Percentiles rank a stretch among this genome's conserved stretches.
Evolutionary conservation across 2,329 filamentous ascomycete genomes (phyloP).

Genomic region (Didymosphaeria variabile): DNA sequence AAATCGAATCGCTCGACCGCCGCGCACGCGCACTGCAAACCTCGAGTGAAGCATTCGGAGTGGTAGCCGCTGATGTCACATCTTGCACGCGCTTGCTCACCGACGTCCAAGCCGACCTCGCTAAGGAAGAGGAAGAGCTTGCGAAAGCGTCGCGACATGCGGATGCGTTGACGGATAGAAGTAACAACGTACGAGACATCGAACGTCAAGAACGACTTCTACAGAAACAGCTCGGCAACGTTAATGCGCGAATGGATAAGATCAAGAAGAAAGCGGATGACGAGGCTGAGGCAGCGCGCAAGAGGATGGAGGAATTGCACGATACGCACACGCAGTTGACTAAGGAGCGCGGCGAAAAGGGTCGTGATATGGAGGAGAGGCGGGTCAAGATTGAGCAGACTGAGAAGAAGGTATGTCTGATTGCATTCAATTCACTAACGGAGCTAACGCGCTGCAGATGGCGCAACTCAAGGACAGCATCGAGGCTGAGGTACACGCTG

Average conservation of each 20-base stretch:
- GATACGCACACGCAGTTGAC: slow-evolving; percentile 80
- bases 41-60: slow-evolving; percentile 85
- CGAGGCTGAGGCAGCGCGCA: slow-evolving; percentile 82
- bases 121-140: slow-evolving; percentile 91
- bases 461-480: slow-evolving; percentile 97
- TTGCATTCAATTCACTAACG: slow-evolving; percentile 14
- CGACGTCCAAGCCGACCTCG: slow-evolving; percentile 83
- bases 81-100: slow-evolving; percentile 89
- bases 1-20: slow-evolving; percentile 88
- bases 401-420: slow-evolving; percentile 85
- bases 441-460: slow-evolving; percentile 70
- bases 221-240: slow-evolving; percentile 83
- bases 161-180: slow-evolving; percentile 86
- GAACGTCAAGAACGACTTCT: slow-evolving; percentile 87
- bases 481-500: slow-evolving; percentile 88
- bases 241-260: slow-evolving; percentile 86
- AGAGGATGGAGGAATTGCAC: slow-evolving; percentile 89
- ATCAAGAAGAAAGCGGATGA: slow-evolving; percentile 80
- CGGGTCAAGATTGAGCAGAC: slow-evolving; percentile 96
- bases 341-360: slow-evolving; percentile 86
- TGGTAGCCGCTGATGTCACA: slow-evolving; percentile 85
- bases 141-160: slow-evolving; percentile 80
- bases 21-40: slow-evolving; percentile 90
- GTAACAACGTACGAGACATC: slow-evolving; percentile 89
- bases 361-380: slow-evolving; percentile 89